A percentile compares a stretch with the other conserved stretches of the same genome.
phyloP scores from a whole-genome alignment of 2,329 filamentous ascomycete species.

The Pseudogymnoascus sp. region DNA sequence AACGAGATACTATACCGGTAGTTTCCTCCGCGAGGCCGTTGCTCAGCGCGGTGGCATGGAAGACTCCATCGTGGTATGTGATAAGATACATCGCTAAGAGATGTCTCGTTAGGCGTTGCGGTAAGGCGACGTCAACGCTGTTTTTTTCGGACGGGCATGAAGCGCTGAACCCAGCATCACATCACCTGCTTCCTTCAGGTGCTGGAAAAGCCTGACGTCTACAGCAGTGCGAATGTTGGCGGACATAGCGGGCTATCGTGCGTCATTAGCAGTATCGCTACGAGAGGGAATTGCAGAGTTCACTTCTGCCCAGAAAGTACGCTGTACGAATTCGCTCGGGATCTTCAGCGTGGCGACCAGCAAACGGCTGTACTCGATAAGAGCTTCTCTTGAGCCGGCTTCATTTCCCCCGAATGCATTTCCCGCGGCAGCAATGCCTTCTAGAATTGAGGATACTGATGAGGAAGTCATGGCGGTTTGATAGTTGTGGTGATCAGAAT shows the following conservation, averaged over 20 bases:
- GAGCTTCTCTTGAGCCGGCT: constrained; percentile 29
- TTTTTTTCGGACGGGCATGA: background rate
- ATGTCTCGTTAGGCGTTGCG: constrained; percentile 30
- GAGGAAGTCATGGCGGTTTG: background rate
- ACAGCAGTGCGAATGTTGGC: constrained; percentile 19
- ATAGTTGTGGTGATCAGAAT: background rate
- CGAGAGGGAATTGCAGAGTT: background rate
- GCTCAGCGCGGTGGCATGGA: constrained; percentile 26
- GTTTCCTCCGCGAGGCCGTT: constrained; percentile 28
- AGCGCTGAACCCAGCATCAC: background rate
- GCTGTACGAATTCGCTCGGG: constrained; percentile 30
- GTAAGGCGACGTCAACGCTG: background rate
- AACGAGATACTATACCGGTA: constrained; percentile 31
- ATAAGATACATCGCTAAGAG: constrained; percentile 32
- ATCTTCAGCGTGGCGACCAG: constrained; percentile 26
- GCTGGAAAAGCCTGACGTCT: background rate
- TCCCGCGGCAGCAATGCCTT: constrained; percentile 18
- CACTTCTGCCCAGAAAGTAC: constrained; percentile 34
- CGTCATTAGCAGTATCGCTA: background rate
- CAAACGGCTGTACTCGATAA: constrained; percentile 30
- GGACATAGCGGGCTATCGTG: constrained; percentile 27
- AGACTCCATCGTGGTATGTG: constrained; percentile 17
- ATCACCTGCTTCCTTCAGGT: background rate
- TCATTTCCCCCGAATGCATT: constrained; percentile 27
- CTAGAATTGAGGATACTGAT: background rate